A percentile compares a stretch with the other conserved stretches of the same genome.
Evolutionary conservation across 345 rosid species (phyloP).

Genomic region (Microcos paniculata): DNA sequence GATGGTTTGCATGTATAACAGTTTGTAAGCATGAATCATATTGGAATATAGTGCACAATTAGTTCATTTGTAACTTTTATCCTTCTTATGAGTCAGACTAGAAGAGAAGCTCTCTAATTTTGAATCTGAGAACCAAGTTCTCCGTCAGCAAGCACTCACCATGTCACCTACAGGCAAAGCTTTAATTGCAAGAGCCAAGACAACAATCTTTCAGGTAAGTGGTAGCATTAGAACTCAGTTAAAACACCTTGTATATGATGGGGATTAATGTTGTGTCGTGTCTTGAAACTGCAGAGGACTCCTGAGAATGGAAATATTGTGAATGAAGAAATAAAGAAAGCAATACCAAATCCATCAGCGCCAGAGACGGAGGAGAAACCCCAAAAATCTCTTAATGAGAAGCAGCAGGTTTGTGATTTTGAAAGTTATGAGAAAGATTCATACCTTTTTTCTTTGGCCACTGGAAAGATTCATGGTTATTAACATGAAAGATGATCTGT

Average conservation of each 20-base stretch:
- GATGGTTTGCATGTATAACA: not conserved
- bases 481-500: not conserved
- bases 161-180: slow-evolving; percentile 76
- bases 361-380: slow-evolving; percentile 81
- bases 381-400: slow-evolving; percentile 87
- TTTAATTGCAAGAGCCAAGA: slow-evolving; percentile 56
- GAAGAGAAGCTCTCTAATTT: slow-evolving; percentile 79
- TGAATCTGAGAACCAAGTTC: slow-evolving; percentile 90
- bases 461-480: not conserved
- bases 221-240: slow-evolving; percentile 10
- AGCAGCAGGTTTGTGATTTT: slow-evolving; percentile 66
- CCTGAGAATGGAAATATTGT: slow-evolving; percentile 55
- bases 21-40: not conserved
- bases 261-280: slow-evolving; percentile 17
- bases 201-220: slow-evolving; percentile 68
- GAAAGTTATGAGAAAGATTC: not conserved
- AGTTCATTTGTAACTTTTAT: not conserved
- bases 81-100: slow-evolving; percentile 37
- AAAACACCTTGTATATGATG: slow-evolving; percentile 3
- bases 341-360: slow-evolving; percentile 32
- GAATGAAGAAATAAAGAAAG: slow-evolving; percentile 66
- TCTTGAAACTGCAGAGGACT: slow-evolving; percentile 64
- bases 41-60: not conserved
- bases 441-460: not conserved
- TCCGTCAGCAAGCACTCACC: slow-evolving; percentile 84